These are phyloP conservation scores for Begonia fuchsioides DNA, from an alignment of 306 rosid genomes.

Conservation along the genomic window DNA sequence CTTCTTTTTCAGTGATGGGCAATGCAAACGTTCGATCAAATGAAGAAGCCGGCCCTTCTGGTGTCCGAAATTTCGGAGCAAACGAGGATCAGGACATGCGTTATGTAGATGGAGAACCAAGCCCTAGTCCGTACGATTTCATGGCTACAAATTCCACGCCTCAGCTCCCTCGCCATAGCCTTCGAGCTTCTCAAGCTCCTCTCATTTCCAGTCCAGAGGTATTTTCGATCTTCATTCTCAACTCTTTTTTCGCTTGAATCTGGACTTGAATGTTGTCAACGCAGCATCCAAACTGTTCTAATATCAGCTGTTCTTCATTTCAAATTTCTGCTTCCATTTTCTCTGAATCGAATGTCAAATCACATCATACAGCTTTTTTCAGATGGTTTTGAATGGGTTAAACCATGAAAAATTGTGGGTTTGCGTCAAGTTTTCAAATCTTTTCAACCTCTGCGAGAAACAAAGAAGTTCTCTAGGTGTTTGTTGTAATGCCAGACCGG, in stretches of 20 bases:
- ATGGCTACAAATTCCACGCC: conserved; percentile 14
- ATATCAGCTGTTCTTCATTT: too few species aligned
- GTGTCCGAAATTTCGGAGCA: conserved; percentile 14
- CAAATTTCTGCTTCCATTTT: too few species aligned
- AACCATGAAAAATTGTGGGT: too few species aligned
- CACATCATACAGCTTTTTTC: too few species aligned
- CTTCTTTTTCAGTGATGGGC: conserved; percentile 19
- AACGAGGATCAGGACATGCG: conserved; percentile 6
- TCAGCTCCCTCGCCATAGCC: conserved; percentile 11
- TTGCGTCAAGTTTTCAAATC: too few species aligned
- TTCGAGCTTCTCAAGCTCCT: background rate
- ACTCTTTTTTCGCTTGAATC: background rate
- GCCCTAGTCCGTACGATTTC: conserved; percentile 3
- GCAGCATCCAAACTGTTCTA: too few species aligned
- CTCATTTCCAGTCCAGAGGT: conserved; percentile 3
- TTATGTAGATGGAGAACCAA: conserved; percentile 1
- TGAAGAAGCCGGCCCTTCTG: conserved; percentile 25
- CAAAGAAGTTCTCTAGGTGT: too few species aligned
- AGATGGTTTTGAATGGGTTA: too few species aligned
- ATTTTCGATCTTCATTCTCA: background rate
- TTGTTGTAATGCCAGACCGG: too few species aligned
- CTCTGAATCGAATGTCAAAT: too few species aligned
- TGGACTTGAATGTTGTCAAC: too few species aligned
- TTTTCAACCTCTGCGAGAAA: too few species aligned
- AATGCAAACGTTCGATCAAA: conserved; percentile 19